Percentiles rank a stretch among this genome's conserved stretches.
These are phyloP conservation scores for Acer negundo DNA, from an alignment of 345 rosid genomes.

Conservation along the genomic window DNA sequence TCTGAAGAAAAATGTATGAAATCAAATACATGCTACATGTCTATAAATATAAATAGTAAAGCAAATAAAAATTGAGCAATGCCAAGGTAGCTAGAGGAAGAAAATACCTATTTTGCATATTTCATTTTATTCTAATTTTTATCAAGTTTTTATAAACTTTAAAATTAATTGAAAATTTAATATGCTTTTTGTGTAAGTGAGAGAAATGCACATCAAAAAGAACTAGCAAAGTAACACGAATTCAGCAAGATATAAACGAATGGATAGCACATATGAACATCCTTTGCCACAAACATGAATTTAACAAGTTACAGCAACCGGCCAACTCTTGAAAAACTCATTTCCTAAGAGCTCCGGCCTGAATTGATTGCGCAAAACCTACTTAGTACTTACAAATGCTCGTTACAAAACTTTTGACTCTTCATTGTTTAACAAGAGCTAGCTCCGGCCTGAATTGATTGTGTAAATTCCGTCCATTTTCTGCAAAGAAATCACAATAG, in stretches of 20 bases:
- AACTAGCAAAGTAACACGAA: not conserved
- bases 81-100: too few species aligned
- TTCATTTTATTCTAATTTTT: too few species aligned
- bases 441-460: not conserved
- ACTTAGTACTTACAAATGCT: not conserved
- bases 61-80: not conserved
- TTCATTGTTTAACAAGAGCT: not conserved
- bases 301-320: not conserved
- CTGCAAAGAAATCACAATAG: conserved; percentile 5
- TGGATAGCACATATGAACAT: not conserved
- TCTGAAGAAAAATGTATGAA: too few species aligned
- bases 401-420: not conserved
- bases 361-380: not conserved
- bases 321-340: not conserved
- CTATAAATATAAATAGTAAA: not conserved
- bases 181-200: too few species aligned
- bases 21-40: not conserved
- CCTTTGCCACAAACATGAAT: not conserved
- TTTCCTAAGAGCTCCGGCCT: not conserved
- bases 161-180: not conserved
- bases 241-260: not conserved
- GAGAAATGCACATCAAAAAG: not conserved
- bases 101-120: too few species aligned
- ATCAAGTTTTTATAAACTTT: too few species aligned
- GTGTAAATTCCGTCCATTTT: not conserved